Base-by-base conservation (phyloP, 2,329 filamentous ascomycete genomes). In the Zelopaecilomyces penicillatus region DNA sequence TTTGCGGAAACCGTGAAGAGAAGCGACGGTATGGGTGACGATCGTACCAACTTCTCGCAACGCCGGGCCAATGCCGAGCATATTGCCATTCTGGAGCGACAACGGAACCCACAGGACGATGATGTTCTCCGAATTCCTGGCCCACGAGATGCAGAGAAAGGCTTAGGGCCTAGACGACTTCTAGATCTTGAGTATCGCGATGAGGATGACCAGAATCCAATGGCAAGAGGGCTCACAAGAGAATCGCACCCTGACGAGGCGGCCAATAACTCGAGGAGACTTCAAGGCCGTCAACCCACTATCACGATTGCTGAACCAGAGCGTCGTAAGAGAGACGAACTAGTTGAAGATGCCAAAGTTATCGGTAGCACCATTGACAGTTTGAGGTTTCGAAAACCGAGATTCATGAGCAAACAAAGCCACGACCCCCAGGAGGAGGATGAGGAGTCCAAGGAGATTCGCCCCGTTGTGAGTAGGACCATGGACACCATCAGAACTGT, bases 111-210 rank as follows among this genome's bases (percentile, higher is more conserved):
- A 19, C 80, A 81, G 50, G 82, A 85, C 45, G 83, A 80, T 37
- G 81, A 82, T 31, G 80, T 89, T 0, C 68, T 97, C 37, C 83
- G 88, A 35, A 97, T 98, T 55, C 93, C 93, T 0, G 90, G 90
- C 19, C 93, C 93, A 1, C 75, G 90, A 54, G 93, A 97, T 58
- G 90, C 85, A 40, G 93, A 98, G 55, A 79, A 80, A 41, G 93
- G 91, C 28, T 75, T 87, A 49, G 71, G 82, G 7, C 90, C 90
- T 2, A 69, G 71, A 45, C 68, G 72, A 30, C 63, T 80, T 2
- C 64, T 68, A 3, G 62, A 67, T 30, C 54, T 60, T 3, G 64
- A 69, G n/a, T 55, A 58, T n/a, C 59, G 61, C 30, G 63, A 63
- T 36, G 57, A 61, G 30, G 65, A 62, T 38, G 64, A 61, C 41